phyloP scores from a whole-genome alignment of 352 stramenopile species.

The Phytophthora rubi region DNA sequence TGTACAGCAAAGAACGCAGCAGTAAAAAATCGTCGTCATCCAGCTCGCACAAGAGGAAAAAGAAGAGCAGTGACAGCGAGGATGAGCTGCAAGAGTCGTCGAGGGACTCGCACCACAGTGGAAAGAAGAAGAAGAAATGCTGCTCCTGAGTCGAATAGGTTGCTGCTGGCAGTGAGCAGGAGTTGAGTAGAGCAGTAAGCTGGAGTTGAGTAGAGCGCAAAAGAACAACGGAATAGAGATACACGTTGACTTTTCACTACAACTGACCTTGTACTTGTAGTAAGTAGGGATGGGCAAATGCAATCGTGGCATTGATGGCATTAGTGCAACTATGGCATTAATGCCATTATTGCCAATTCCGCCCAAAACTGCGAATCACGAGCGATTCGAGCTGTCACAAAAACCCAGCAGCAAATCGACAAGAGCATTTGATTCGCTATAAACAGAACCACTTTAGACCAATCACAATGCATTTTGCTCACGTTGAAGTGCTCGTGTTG shows the following conservation, averaged over 20 bases:
- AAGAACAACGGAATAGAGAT: background rate
- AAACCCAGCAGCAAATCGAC: too few species aligned
- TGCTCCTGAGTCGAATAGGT: slow-evolving; percentile 2
- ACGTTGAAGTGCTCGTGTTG: too few species aligned
- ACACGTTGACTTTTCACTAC: background rate
- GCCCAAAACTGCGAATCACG: too few species aligned
- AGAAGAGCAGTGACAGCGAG: slow-evolving; percentile 39
- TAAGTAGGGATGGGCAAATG: too few species aligned
- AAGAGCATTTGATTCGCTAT: too few species aligned
- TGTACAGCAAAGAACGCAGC: slow-evolving; percentile 58
- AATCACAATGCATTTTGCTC: too few species aligned
- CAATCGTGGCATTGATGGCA: too few species aligned
- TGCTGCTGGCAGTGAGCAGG: background rate
- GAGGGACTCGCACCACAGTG: slow-evolving; percentile 14
- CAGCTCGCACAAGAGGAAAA: slow-evolving; percentile 46
- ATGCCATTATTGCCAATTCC: too few species aligned
- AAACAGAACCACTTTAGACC: too few species aligned
- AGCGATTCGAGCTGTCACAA: too few species aligned
- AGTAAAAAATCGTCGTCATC: slow-evolving; percentile 17
- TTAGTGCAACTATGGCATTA: too few species aligned
- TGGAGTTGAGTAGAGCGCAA: background rate
- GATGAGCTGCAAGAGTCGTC: slow-evolving; percentile 25
- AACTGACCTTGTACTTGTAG: background rate
- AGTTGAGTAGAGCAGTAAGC: background rate
- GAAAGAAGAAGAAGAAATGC: slow-evolving; percentile 46